A percentile compares a stretch with the other conserved stretches of the same genome.
Evolutionary conservation across 2,329 filamentous ascomycete species (phyloP).

Genomic region (Exophiala lecanii-corni): DNA sequence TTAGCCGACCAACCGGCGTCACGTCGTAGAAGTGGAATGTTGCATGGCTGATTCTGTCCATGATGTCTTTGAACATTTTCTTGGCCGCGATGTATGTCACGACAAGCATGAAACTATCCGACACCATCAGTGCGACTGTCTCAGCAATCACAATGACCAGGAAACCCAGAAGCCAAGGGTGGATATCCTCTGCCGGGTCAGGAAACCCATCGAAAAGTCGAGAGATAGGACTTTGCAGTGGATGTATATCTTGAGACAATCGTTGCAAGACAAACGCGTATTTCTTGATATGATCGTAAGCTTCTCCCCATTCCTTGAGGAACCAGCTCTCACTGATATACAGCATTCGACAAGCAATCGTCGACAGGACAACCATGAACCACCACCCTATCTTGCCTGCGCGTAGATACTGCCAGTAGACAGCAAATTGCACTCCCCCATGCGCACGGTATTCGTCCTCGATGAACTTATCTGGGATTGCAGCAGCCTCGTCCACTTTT

Average conservation of each 20-base stretch:
- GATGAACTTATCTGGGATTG: conserved; percentile 68
- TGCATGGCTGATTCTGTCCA: conserved; percentile 69
- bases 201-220: conserved; percentile 54
- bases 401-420: conserved; percentile 83
- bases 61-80: conserved; percentile 66
- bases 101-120: conserved; percentile 65
- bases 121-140: conserved; percentile 56
- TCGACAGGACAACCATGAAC: conserved; percentile 58
- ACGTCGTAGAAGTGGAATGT: conserved; percentile 89
- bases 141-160: conserved; percentile 60
- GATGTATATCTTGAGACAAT: conserved; percentile 15
- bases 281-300: conserved; percentile 49
- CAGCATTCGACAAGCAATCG: conserved; percentile 37
- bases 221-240: conserved; percentile 25
- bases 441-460: conserved; percentile 71
- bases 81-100: conserved; percentile 76
- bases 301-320: conserved; percentile 81
- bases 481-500: conserved; percentile 38
- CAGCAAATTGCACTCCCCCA: conserved; percentile 67
- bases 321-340: conserved; percentile 73
- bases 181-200: conserved; percentile 60
- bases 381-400: conserved; percentile 74
- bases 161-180: conserved; percentile 70
- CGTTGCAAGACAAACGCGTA: conserved; percentile 26
- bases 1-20: conserved; percentile 80